Base-by-base conservation (phyloP, 495 filamentous ascomycete genomes). In the Daldinia caldariorum region DNA sequence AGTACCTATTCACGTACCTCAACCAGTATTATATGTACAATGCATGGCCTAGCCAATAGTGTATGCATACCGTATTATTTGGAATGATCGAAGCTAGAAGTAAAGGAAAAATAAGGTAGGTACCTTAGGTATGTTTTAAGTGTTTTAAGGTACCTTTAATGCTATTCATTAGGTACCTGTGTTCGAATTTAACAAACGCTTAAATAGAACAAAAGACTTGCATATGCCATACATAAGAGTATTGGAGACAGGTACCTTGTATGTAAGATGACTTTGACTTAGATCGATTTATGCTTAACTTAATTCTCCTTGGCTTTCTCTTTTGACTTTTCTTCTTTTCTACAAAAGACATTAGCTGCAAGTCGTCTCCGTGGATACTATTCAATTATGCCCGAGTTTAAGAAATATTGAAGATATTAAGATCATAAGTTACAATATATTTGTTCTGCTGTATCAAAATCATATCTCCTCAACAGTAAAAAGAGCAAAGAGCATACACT, bases 1-100 rank as follows among this genome's bases (percentile, higher is more conserved):
- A 68, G 53, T 62, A 61, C 53, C 26, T n/a, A n/a, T n/a, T n/a
- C n/a, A n/a, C n/a, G n/a, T n/a, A n/a, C n/a, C n/a, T n/a, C n/a
- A n/a, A n/a, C n/a, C n/a, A n/a, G n/a, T n/a, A n/a, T n/a, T n/a
- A 26, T 26, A 26, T 26, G 45, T 22, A 53, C 50, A 32, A 32
- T 53, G 16, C 26, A 1, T 53, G 45, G 54, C 10, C 32, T 10
- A 20, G 14, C 34, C 26, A 59, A 71, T 63, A 68, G 64, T 64
- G 69, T 59, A 67, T 68, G 69, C 63, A 67, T 68, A 53, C 49
- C 16, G 37, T 59, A 50, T 32, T 53, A 26, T 67, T 60, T 63
- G 35, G 45, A 59, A 49, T 49, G 32, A 39, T 70, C 43, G 61
- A 62, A 57, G 50, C 62, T 65, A 65, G 61, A 61, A 60, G 59